Conservation (phyloP, 805 yeast species). For the Yarrowia hollandica region DNA sequence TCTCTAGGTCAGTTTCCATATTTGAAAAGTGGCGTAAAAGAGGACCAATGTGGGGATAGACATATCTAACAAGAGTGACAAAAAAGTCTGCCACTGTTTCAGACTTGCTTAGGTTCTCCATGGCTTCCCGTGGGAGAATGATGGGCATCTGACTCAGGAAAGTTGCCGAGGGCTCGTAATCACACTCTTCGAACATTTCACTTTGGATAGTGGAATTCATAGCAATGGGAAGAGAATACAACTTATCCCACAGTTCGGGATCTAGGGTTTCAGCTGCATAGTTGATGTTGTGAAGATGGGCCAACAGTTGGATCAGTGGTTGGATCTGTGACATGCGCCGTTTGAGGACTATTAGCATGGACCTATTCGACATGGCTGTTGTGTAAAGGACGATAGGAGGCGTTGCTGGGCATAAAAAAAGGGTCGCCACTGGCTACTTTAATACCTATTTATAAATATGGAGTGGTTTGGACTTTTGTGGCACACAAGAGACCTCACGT, state of each 20-base stretch:
- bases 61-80: conserved; percentile 14
- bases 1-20: conserved; percentile 7
- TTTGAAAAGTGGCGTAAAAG: conserved; percentile 10
- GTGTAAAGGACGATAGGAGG: background rate
- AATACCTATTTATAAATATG: background rate
- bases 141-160: conserved; percentile 16
- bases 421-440: background rate
- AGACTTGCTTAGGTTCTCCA: background rate
- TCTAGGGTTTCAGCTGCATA: conserved; percentile 6
- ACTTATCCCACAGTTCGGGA: conserved; percentile 11
- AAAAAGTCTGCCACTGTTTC: conserved; percentile 14
- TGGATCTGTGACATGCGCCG: conserved; percentile 15
- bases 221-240: conserved; percentile 21
- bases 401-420: background rate
- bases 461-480: background rate
- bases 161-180: conserved; percentile 3
- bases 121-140: background rate
- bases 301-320: conserved; percentile 7
- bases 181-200: conserved; percentile 24
- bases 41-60: conserved; percentile 8
- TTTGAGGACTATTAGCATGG: background rate
- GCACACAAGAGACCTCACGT: conserved; percentile 13
- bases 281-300: conserved; percentile 26
- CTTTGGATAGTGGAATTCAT: conserved; percentile 12
- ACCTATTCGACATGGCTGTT: background rate